Base-by-base conservation (phyloP, 2,329 filamentous ascomycete species). In the Colletotrichum filicis region DNA sequence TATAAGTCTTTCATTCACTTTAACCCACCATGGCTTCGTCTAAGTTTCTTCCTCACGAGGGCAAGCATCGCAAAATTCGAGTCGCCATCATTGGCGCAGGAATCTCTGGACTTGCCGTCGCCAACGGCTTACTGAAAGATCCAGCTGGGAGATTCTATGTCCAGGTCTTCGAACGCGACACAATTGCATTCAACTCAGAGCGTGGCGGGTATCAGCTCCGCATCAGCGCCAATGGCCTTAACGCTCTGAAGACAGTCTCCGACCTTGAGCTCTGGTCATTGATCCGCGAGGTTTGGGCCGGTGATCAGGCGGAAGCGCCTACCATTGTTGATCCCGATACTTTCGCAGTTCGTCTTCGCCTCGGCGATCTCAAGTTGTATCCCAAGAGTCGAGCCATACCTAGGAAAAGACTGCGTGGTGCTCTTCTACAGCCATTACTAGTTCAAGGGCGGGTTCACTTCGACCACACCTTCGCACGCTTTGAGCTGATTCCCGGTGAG, bases 171-270 rank as follows among this genome's bases (percentile, higher is more conserved):
- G 60, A 62, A 62, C 60, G 60, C 26, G 60, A 62, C 3, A 62
- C 42, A 0, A 30, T 62, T 24, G 60, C 60, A 1, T 62, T 62
- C 60, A 49, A 62, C 37, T 62, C 60, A 26, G 60, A 52, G 60
- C 60, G 60, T 46, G 60, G 60, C 26, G 60, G 60, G 22, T 62
- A 62, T 37, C 60, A 62, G 60, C 60, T 62, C 16, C 60, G 60
- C 22, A 62, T 62, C 60, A 62, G 60, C 9, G 14, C 35, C 60
- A 62, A 62, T 26, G 42, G 60, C 60, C 37, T 62, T 14, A 49
- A 62, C 6, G 60, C 60, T 24, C 60, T 62, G 35, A 62, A 62
- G 35, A 62, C 60, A 28, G 9, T 62, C 2, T 49, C 60, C 7
- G 60, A 62, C 26, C 26, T 8, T 12, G 60, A 62, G 26, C 60